Conservation (phyloP, 495 filamentous ascomycete species). For the Neurospora tetrasperma region DNA sequence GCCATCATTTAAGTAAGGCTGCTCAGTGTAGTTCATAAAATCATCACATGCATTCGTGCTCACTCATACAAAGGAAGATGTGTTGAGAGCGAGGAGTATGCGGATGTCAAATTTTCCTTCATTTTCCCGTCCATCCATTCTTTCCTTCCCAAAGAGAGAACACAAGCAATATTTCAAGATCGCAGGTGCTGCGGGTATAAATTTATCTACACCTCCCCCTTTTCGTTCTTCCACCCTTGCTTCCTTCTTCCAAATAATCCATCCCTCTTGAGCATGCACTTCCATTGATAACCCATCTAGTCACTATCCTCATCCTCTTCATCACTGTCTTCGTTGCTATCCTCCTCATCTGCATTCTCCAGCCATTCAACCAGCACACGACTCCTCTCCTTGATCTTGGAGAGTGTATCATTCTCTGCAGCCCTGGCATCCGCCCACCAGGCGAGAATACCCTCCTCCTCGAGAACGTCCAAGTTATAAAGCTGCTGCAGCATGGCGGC, state of each 20-base stretch:
- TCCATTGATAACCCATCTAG: neutral
- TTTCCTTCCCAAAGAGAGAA: neutral
- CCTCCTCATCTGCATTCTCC: slow-evolving; percentile 71
- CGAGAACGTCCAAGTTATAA: slow-evolving; percentile 74
- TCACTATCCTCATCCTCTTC: slow-evolving; percentile 35
- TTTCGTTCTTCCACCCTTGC: neutral
- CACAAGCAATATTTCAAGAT: neutral
- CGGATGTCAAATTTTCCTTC: neutral
- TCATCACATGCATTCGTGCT: neutral
- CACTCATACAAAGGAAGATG: neutral
- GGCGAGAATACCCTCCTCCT: slow-evolving; percentile 75
- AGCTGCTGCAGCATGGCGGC: slow-evolving; percentile 68
- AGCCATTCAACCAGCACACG: slow-evolving; percentile 79
- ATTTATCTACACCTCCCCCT: neutral
- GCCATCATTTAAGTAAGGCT: neutral
- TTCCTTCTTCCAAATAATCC: neutral
- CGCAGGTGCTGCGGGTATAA: neutral
- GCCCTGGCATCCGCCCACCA: slow-evolving; percentile 78
- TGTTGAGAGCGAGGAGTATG: neutral
- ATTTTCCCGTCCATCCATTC: neutral
- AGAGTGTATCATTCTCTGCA: slow-evolving; percentile 53
- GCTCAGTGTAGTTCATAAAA: neutral
- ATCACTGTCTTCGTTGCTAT: slow-evolving; percentile 61
- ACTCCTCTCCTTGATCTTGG: slow-evolving; percentile 58
- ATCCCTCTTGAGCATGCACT: neutral